Conservation (phyloP, 179 eudicot genomes). For the Actinidia arguta region DNA sequence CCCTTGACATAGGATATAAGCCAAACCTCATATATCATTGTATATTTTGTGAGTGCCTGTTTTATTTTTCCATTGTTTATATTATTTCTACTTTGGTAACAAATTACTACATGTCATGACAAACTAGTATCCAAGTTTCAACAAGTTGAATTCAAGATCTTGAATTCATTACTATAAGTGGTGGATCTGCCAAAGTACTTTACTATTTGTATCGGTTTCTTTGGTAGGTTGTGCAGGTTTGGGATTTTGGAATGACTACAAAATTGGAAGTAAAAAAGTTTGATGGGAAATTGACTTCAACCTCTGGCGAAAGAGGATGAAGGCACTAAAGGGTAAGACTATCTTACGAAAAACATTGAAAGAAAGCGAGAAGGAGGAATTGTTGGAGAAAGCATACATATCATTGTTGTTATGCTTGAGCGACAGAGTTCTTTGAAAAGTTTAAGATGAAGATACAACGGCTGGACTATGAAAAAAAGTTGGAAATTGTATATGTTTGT, state of each 20-base stretch:
- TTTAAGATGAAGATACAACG: background rate
- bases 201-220: background rate
- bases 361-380: background rate
- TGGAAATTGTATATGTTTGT: background rate
- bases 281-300: background rate
- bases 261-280: background rate
- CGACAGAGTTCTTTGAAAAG: background rate
- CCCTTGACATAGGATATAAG: too few species aligned
- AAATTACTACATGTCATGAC: too few species aligned
- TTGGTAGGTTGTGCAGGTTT: background rate
- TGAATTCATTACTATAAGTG: too few species aligned
- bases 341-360: background rate
- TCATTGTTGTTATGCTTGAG: background rate
- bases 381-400: background rate
- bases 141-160: too few species aligned
- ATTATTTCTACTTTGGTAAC: too few species aligned
- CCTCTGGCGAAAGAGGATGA: background rate
- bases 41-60: too few species aligned
- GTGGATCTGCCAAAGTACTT: background rate
- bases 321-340: background rate
- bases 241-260: background rate
- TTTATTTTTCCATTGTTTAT: too few species aligned
- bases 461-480: background rate
- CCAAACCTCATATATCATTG: too few species aligned
- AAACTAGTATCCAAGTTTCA: too few species aligned